Percentiles rank a stretch among this genome's conserved stretches.
phyloP scores from a whole-genome alignment of 1,139 yeast species.

The Candida freyschussii region DNA sequence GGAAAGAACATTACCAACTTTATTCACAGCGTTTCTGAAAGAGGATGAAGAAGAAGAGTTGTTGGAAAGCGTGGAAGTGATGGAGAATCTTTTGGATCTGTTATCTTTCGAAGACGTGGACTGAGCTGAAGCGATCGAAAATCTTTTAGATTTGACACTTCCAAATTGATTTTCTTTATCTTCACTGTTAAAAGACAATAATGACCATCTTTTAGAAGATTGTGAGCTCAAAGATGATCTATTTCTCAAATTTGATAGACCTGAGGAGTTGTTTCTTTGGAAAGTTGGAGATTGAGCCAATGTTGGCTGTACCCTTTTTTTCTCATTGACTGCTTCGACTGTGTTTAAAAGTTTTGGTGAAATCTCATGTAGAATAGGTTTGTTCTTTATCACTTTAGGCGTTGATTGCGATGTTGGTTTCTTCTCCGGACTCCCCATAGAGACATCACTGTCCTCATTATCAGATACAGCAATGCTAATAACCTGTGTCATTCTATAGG shows the following conservation, averaged over 20 bases:
- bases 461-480: conserved; percentile 22
- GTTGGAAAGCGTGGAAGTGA: conserved; percentile 18
- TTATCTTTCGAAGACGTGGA: conserved; percentile 13
- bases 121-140: conserved; percentile 15
- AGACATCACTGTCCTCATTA: conserved; percentile 19
- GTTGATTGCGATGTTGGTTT: conserved; percentile 2
- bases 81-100: conserved; percentile 22
- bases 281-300: conserved; percentile 15
- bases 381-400: conserved; percentile 10
- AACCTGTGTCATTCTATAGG: conserved; percentile 18
- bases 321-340: conserved; percentile 12
- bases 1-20: conserved; percentile 26
- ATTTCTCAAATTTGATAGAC: conserved; percentile 18
- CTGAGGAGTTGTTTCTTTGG: conserved; percentile 21
- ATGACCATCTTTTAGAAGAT: conserved; percentile 26
- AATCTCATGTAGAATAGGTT: conserved; percentile 18
- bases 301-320: conserved; percentile 19
- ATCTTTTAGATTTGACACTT: conserved; percentile 13
- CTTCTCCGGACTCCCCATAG: conserved; percentile 17
- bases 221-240: conserved; percentile 21
- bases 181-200: conserved; percentile 20
- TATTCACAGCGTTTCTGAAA: conserved; percentile 27
- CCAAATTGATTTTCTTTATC: conserved; percentile 16
- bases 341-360: conserved; percentile 13
- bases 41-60: conserved; percentile 19